Percentiles rank a stretch among this genome's conserved stretches.
These are phyloP conservation scores for Saturnispora hagleri DNA, from an alignment of 805 yeast species.

Conservation along the genomic window DNA sequence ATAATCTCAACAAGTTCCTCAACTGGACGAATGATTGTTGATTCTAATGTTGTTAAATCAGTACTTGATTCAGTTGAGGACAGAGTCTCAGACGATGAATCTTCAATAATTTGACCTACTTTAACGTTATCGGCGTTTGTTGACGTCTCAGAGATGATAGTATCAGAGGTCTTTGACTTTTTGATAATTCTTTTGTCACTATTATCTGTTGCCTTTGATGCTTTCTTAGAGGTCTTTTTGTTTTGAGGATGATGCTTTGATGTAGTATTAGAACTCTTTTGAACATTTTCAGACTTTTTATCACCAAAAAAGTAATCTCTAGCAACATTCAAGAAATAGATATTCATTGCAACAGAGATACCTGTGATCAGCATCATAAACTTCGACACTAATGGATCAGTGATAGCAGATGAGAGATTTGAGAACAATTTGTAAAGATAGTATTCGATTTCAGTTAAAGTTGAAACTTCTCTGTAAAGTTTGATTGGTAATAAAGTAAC, in stretches of 20 bases:
- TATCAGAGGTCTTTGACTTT: not conserved
- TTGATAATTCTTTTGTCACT: not conserved
- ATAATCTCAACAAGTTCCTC: constrained; percentile 56
- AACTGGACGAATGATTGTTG: constrained; percentile 32
- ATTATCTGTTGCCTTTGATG: not conserved
- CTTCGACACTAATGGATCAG: constrained; percentile 75
- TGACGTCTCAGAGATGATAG: not conserved
- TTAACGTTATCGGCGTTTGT: constrained; percentile 22
- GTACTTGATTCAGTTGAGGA: constrained; percentile 5
- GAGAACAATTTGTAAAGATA: constrained; percentile 41
- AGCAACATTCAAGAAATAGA: constrained; percentile 82
- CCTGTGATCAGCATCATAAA: constrained; percentile 63
- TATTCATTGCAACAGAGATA: constrained; percentile 69
- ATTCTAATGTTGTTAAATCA: constrained; percentile 16
- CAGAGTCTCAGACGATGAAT: constrained; percentile 8
- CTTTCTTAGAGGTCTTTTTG: constrained; percentile 7
- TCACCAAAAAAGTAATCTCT: constrained; percentile 36
- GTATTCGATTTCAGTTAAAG: constrained; percentile 55
- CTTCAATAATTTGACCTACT: constrained; percentile 29
- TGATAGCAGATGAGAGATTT: constrained; percentile 55
- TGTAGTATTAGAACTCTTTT: not conserved
- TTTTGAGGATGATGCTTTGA: not conserved
- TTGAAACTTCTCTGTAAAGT: constrained; percentile 48
- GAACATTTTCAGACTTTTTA: constrained; percentile 12
- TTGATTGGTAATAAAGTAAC: constrained; percentile 51